These are phyloP conservation scores for Diversispora eburnea DNA, from an alignment of 192 early-diverging fungal species.

Conservation along the genomic window DNA sequence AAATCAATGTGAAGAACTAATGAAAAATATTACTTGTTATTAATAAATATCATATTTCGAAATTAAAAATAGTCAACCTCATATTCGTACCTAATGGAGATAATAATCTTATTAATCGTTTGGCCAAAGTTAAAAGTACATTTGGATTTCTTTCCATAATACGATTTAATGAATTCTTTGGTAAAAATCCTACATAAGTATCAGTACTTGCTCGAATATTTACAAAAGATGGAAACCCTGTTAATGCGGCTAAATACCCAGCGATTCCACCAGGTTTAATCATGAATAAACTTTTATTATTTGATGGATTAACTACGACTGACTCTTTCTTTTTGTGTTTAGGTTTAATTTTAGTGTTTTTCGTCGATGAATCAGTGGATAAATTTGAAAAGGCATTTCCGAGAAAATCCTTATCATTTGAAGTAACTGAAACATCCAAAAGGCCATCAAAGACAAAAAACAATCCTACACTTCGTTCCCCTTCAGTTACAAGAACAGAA, in stretches of 20 bases:
- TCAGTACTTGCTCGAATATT: constrained; percentile 76
- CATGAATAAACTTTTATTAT: constrained; percentile 53
- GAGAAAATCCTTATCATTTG: constrained; percentile 31
- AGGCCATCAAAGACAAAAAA: constrained; percentile 93
- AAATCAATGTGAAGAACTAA: constrained; percentile 73
- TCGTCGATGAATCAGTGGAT: constrained; percentile 30
- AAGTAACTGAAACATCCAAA: constrained; percentile 65
- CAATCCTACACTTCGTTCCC: constrained; percentile 77
- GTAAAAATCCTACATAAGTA: constrained; percentile 83
- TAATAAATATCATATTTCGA: no score
- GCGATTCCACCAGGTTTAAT: constrained; percentile 84
- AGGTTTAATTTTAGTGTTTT: constrained; percentile 28
- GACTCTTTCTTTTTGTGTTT: constrained; percentile 37
- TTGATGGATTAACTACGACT: constrained; percentile 28
- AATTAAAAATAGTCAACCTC: no score
- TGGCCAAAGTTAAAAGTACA: constrained; percentile 81
- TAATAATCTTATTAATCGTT: constrained; percentile 75
- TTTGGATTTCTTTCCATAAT: constrained; percentile 83
- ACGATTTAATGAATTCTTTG: constrained; percentile 77
- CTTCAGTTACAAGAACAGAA: constrained; percentile 72
- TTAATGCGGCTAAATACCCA: constrained; percentile 90
- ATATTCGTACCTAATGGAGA: constrained; percentile 69
- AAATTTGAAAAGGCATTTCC: constrained; percentile 3
- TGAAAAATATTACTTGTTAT: background rate
- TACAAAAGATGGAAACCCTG: constrained; percentile 86